Evolutionary conservation across 371 early-diverging fungal species (phyloP), one percentile per base, ranked within the genome.

Genomic region (Mucor indicus): DNA sequence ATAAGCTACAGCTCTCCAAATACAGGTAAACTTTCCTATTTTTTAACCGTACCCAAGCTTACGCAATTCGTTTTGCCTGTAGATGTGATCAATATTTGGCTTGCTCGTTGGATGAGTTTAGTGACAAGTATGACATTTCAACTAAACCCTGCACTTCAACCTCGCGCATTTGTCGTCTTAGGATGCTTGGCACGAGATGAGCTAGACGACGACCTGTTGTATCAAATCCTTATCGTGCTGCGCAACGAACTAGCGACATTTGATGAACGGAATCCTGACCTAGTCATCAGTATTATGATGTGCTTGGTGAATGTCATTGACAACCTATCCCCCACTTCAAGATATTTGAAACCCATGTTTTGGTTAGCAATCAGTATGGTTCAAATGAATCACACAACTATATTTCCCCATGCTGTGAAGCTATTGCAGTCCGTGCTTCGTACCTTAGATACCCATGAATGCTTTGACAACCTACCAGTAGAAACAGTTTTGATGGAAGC

Each of bases 61-160:
- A n/a, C n/a, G n/a, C n/a, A n/a, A n/a, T n/a, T n/a, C n/a, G n/a
- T n/a, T n/a, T n/a, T n/a, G n/a, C n/a, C n/a, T 35, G 27, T 35
- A 81, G 84, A 85, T 42, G 67, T 78, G 16, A 80, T 84, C 5
- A 87, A 87, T 60, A 72, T 73, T 10, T 91, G 93, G 85, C 85
- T 89, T 37, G 83, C 93, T 21, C 81, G 93, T 12, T 95, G 93
- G 93, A 88, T 92, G 79, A 80, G 90, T 16, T 70, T 96, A 38
- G 86, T 91, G n/a, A 84, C 93, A 0, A 87, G 89, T 29, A 89
- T 89, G 39, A 90, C 95, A 0, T 96, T 96, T 80, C 89, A 90
- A 48, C 85, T 86, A 62, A 93, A 93, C 54, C 92, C 89, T 5
- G 89, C 91, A 0, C 72, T 93, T 22, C 96, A 96, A 61, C 92